Evolutionary conservation across 345 rosid species (phyloP), one percentile per base, ranked within the genome.

Genomic region (Citrus unshiu): DNA sequence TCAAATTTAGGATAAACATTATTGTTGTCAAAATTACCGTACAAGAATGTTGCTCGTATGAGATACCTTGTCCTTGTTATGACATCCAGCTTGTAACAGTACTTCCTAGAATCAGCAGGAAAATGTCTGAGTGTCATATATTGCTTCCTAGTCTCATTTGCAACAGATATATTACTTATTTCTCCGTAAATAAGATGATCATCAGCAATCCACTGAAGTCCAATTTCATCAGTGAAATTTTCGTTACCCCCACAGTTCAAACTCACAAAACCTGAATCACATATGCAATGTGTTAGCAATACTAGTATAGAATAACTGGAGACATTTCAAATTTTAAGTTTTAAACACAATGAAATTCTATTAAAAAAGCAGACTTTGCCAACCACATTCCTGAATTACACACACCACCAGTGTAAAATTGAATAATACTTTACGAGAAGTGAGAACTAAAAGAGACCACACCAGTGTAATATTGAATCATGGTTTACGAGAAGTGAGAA

Each of bases 1-100:
- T 94, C 99, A 60, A 97, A 97, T 82, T 89, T 92, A 12, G 99
- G 99, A 77, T 97, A 97, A 30, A 94, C 98, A 72, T 94, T 93
- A 79, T 87, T 89, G 89, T 46, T 87, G 83, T 97, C 98, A 66
- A 97, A 97, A 77, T 97, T 84, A 68, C 98, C 98, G 54, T 97
- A 97, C 80, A 97, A 82, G 89, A 97, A 97, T 74, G 99, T 90
- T 18, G 98, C 98, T 83, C 99, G 90, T n/a, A 97, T 29, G 66
- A 97, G 91, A 85, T 97, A 94, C 43, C 99, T 83, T 51, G 88
- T 90, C 89, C 99, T 89, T 25, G 90, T 89, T 4, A 79, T 84
- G 75, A 94, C 98, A 61, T 83, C 82, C 77, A 97, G 84, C 16
- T 78, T 88, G 89, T 97, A 97, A 74, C 99, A 97, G 61, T 97